phyloP scores from a whole-genome alignment of 805 yeast genomes.

The Hanseniaspora thailandica region DNA sequence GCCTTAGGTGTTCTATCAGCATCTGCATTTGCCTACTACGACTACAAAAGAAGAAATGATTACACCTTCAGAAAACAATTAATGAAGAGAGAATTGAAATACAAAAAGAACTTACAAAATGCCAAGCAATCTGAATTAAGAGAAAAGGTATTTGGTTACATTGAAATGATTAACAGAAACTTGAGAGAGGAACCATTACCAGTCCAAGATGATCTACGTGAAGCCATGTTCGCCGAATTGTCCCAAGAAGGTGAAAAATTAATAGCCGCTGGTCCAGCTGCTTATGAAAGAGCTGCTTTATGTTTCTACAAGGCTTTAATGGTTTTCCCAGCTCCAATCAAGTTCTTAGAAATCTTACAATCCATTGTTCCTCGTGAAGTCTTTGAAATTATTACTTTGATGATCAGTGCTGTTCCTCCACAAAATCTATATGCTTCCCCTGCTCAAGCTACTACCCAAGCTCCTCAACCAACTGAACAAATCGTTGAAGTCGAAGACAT shows the following conservation, averaged over 20 bases:
- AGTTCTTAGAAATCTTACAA: constrained; percentile 78
- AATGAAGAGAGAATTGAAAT: constrained; percentile 50
- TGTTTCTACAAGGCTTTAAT: constrained; percentile 86
- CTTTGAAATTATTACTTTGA: constrained; percentile 70
- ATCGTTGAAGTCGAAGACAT: constrained; percentile 22
- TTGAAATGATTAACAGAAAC: constrained; percentile 49
- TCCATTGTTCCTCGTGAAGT: constrained; percentile 72
- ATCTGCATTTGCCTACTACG: constrained; percentile 63
- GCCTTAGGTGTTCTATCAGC: constrained; percentile 38
- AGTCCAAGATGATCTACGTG: constrained; percentile 53
- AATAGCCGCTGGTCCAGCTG: constrained; percentile 45
- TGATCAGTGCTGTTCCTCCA: constrained; percentile 88
- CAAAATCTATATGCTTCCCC: constrained; percentile 45
- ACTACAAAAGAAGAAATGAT: constrained; percentile 76
- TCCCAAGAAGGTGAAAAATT: constrained; percentile 79
- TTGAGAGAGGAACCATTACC: constrained; percentile 68
- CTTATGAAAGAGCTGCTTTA: constrained; percentile 73
- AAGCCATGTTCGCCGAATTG: constrained; percentile 64
- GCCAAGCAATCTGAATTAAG: constrained; percentile 42
- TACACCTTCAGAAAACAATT: constrained; percentile 70
- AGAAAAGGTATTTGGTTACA: constrained; percentile 49
- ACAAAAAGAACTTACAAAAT: constrained; percentile 20
- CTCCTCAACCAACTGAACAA: constrained; percentile 22
- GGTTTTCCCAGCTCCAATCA: constrained; percentile 91
- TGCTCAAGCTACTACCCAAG: constrained; percentile 20